Base-by-base conservation (phyloP, 2,329 filamentous ascomycete genomes). In the Escovopsis sp. region DNA sequence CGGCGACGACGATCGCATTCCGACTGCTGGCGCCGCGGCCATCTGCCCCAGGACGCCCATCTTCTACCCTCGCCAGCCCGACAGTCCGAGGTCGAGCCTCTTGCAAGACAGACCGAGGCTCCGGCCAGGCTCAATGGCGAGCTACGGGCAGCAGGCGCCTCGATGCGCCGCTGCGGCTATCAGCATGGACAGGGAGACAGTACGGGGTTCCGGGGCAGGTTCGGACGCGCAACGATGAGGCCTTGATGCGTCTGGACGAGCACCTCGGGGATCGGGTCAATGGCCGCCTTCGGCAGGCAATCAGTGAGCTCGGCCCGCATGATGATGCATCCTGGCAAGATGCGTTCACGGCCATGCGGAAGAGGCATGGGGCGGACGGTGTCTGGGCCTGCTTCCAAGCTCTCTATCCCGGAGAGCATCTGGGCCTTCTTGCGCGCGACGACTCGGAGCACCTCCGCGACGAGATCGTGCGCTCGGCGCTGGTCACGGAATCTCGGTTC, bases 371-470 rank as follows among this genome's bases (percentile, higher is more conserved):
- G 7, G 34, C 47, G 32, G 48, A 53, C 26, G 56, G 53, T 26
- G 49, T 50, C 37, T 60, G 59, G 58, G 45, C 51, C 8, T 46
- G 48, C 12, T 56, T 60, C 36, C 33, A 52, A 26, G 45, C 49
- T 18, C 46, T 60, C 15, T 46, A 43, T 28, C 38, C 38, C 2
- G 41, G 45, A 33, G 52, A 43, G 12, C 43, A 49, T 19, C 35
- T 45, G 10, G 33, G 45, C 11, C 38, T 56, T 19, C 38, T 63
- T 5, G 47, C 48, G 3, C 44, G 47, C 6, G 36, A 43, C 26
- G 44, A 51, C 26, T 53, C 57, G 12, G 50, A 55, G 8, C 23
- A 43, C 8, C 43, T 62, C 26, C 55, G 59, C 12, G 54, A 60
- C 30, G 47, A 48, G 12, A 51, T 63, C 11, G 41, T 65, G 23